Conservation (phyloP, 345 rosid genomes). For the Eutrema japonicum region DNA sequence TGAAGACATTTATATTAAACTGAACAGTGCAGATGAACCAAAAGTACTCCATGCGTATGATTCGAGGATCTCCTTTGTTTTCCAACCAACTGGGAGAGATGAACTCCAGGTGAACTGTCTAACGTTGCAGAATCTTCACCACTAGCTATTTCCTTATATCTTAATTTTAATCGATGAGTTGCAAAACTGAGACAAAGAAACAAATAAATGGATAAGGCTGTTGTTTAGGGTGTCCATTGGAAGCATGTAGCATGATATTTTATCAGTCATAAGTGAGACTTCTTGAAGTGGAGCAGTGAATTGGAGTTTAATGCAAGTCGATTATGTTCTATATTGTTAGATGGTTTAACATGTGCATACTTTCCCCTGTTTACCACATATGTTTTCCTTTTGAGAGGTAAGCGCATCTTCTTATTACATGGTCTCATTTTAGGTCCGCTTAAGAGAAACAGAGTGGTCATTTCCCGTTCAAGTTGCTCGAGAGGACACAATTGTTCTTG, state of each 20-base stretch:
- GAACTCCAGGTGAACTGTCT: constrained; percentile 76
- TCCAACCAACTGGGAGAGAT: constrained; percentile 59
- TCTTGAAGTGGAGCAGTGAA: constrained; percentile 25
- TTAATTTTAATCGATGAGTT: constrained; percentile 20
- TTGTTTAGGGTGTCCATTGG: constrained; percentile 4
- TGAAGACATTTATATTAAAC: constrained; percentile 67
- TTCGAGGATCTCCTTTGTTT: constrained; percentile 76
- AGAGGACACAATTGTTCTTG: constrained; percentile 88
- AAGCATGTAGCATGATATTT: constrained; percentile 29
- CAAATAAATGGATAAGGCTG: neutral
- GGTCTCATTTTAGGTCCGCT: constrained; percentile 59
- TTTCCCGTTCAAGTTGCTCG: constrained; percentile 79
- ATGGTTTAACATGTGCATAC: constrained; percentile 25
- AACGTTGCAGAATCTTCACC: constrained; percentile 25
- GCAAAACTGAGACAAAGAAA: constrained; percentile 18
- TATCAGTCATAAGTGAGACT: constrained; percentile 25
- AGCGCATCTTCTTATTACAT: constrained; percentile 27
- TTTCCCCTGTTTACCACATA: constrained; percentile 1
- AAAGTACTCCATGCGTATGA: constrained; percentile 78
- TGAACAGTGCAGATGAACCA: constrained; percentile 76
- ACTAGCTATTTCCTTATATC: neutral
- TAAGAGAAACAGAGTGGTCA: constrained; percentile 90
- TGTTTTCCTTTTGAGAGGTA: constrained; percentile 26
- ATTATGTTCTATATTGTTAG: constrained; percentile 23
- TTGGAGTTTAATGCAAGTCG: constrained; percentile 11